Percentiles rank a stretch among this genome's conserved stretches.
Evolutionary conservation across 495 filamentous ascomycete genomes (phyloP).

Genomic region (Neurospora sp.): DNA sequence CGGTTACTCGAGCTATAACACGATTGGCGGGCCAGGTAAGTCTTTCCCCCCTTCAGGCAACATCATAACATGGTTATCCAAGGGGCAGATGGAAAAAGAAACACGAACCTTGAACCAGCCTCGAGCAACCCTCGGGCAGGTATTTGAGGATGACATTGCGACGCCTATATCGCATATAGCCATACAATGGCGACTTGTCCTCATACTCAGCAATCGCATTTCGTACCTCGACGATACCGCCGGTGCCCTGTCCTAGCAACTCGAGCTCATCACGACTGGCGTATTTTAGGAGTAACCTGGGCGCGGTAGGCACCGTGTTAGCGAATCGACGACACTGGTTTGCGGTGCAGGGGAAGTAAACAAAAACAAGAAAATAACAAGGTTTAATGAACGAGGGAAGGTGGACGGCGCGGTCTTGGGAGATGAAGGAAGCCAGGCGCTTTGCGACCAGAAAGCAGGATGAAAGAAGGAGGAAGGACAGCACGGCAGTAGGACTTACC

Average conservation of each 20-base stretch:
- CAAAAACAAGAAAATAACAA: background rate
- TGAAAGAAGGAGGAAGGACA: background rate
- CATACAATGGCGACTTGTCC: constrained; percentile 80
- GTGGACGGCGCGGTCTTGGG: background rate
- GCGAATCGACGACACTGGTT: background rate
- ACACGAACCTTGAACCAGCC: constrained; percentile 75
- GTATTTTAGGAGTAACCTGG: constrained; percentile 92
- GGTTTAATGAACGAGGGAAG: background rate
- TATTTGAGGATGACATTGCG: constrained; percentile 89
- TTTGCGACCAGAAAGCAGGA: constrained; percentile 1
- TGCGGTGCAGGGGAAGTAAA: background rate
- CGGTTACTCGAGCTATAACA: constrained; percentile 70
- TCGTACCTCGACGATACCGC: constrained; percentile 77
- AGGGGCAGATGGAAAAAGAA: constrained; percentile 1
- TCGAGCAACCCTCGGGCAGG: constrained; percentile 79
- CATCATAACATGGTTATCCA: background rate
- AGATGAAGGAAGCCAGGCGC: background rate
- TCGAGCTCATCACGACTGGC: constrained; percentile 79
- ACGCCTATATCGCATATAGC: constrained; percentile 80
- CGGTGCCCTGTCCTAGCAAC: constrained; percentile 64
- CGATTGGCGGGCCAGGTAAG: constrained; percentile 3
- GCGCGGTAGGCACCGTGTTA: constrained; percentile 7
- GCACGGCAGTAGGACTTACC: constrained; percentile 47
- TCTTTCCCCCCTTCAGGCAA: constrained; percentile 1
- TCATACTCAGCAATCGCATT: constrained; percentile 66